A percentile compares a stretch with the other conserved stretches of the same genome.
These are phyloP conservation scores for Microbotryum silenes-acaulis DNA, from an alignment of 1,284 basidiomycete species.

Conservation along the genomic window DNA sequence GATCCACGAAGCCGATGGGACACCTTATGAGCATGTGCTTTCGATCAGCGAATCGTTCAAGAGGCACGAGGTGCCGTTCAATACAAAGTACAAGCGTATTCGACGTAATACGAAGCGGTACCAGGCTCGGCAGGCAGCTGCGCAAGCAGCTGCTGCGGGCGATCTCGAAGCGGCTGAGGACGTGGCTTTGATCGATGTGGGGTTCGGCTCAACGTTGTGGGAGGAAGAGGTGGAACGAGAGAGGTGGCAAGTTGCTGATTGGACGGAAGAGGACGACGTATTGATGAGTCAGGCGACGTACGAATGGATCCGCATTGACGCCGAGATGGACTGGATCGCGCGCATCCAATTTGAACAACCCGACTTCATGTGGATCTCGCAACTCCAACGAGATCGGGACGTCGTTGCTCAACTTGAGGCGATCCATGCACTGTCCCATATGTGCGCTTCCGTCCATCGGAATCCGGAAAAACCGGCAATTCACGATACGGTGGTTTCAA, in stretches of 20 bases:
- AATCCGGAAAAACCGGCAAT: constrained; percentile 46
- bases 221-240: constrained; percentile 87
- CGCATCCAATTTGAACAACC: constrained; percentile 87
- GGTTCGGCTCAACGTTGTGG: constrained; percentile 93
- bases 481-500: constrained; percentile 69
- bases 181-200: constrained; percentile 87
- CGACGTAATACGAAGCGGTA: constrained; percentile 90
- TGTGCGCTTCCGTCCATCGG: neutral
- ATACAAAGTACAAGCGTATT: constrained; percentile 99
- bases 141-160: constrained; percentile 83
- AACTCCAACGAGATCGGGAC: constrained; percentile 90
- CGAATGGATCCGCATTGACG: constrained; percentile 99
- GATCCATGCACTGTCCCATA: constrained; percentile 32
- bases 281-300: constrained; percentile 88
- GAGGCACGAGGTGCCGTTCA: constrained; percentile 94
- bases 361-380: constrained; percentile 98
- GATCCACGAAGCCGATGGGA: constrained; percentile 97
- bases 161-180: constrained; percentile 85
- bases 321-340: constrained; percentile 98
- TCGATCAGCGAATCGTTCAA: constrained; percentile 82
- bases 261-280: constrained; percentile 93
- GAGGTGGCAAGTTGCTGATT: constrained; percentile 93
- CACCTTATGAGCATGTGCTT: constrained; percentile 96
- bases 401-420: constrained; percentile 97
- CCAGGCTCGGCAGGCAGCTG: constrained; percentile 83